phyloP scores from a whole-genome alignment of 495 filamentous ascomycete genomes.

The Aspergillus hancockii region DNA sequence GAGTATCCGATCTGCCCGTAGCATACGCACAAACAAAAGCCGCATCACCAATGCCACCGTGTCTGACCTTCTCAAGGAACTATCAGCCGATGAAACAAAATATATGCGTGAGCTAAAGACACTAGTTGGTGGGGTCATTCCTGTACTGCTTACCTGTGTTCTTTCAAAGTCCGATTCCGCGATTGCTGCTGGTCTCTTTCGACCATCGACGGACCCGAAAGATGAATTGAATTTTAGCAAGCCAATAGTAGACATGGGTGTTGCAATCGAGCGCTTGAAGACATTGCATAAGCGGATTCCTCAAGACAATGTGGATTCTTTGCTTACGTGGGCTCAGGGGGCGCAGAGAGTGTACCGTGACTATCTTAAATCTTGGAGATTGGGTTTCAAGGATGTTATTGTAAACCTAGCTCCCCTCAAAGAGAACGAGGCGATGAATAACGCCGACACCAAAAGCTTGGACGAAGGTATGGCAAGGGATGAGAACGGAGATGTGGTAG shows the following conservation, averaged over 20 bases:
- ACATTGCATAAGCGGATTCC: slow-evolving; percentile 78
- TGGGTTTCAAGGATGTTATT: slow-evolving; percentile 94
- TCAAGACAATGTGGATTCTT: slow-evolving; percentile 61
- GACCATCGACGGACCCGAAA: slow-evolving; percentile 48
- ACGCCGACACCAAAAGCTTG: slow-evolving; percentile 56
- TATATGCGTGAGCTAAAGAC: slow-evolving; percentile 93
- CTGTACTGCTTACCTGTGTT: slow-evolving; percentile 84
- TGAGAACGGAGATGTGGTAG: slow-evolving; percentile 74
- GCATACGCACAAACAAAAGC: slow-evolving; percentile 70
- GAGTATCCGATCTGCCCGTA: slow-evolving; percentile 69
- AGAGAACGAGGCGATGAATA: slow-evolving; percentile 45
- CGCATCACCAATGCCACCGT: slow-evolving; percentile 66
- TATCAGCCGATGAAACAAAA: slow-evolving; percentile 80
- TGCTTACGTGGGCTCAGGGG: slow-evolving; percentile 79
- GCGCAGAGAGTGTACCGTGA: slow-evolving; percentile 78
- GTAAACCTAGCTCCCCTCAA: slow-evolving; percentile 82
- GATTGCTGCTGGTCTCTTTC: slow-evolving; percentile 68
- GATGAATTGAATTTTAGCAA: slow-evolving; percentile 70
- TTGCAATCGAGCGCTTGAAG: slow-evolving; percentile 82
- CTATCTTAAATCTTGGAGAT: slow-evolving; percentile 86
- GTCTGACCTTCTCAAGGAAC: slow-evolving; percentile 74
- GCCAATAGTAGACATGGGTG: slow-evolving; percentile 93
- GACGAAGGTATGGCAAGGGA: slow-evolving; percentile 74
- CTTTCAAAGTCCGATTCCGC: slow-evolving; percentile 70
- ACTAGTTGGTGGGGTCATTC: slow-evolving; percentile 93